Evolutionary conservation across 1,139 yeast genomes (phyloP), one percentile per base, ranked within the genome.

Genomic region (Candida sanyaensis): DNA sequence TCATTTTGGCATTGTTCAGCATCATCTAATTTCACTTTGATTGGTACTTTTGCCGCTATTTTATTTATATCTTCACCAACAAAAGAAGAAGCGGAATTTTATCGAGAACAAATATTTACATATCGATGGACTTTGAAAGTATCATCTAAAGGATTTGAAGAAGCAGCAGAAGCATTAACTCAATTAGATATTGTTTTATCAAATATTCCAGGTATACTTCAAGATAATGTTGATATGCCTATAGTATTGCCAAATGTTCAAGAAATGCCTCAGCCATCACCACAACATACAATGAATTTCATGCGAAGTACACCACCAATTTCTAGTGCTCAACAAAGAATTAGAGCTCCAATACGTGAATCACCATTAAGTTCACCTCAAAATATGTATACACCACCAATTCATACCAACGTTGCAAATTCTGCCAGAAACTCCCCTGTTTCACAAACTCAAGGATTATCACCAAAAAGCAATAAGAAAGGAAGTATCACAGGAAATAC

Each of bases 1-100:
- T 82, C 95, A 8, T 90, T 89, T 65, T 91, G 97, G 97, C 93
- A 88, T 64, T 81, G 91, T 2, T 83, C 91, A 4, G 80, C 96
- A 0, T 77, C 92, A 0, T 78, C 88, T 9, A 88, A 87, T 60
- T 82, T 91, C 54, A 84, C 96, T 3, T 68, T 88, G 41, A 88
- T 90, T 46, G 96, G 96, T 2, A 82, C 93, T 0, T 91, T 91
- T 75, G 96, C 96, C 0, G 86, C 95, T 0, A 71, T 91, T 8
- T 68, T 91, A 47, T 88, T 77, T 58, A 81, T 83, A 30, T 84
- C 92, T 0, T 71, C 91, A 0, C 68, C 75, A 9, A 64, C 78
- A 3, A 65, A 76, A 21, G 89, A 83, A 48, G 96, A 89, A 58
- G 77, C 86, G 0, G 73, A 71, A 37, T 73, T 78, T 48, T 88